Evolutionary conservation across 2,329 filamentous ascomycete genomes (phyloP).

Genomic region (Sordariomycetes sp.): DNA sequence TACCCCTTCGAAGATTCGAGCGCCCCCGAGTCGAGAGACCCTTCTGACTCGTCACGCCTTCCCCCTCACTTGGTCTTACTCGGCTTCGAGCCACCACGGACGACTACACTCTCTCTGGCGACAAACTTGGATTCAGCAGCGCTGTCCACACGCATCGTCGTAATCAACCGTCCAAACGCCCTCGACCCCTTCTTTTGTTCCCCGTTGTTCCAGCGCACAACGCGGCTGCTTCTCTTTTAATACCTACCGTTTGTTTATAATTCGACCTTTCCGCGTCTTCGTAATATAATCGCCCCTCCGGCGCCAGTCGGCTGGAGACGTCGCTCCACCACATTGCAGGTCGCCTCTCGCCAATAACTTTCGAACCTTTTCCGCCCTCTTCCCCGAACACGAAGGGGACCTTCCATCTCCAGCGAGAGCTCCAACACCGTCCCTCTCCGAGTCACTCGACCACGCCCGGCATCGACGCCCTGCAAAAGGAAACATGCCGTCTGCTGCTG

Average conservation of each 20-base stretch:
- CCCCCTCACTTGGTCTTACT: neutral
- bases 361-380: neutral
- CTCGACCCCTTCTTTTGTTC: neutral
- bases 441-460: neutral
- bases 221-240: neutral
- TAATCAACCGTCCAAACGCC: neutral
- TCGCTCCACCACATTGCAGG: conserved; percentile 1
- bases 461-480: neutral
- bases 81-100: neutral
- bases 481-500: conserved; percentile 49
- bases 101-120: neutral
- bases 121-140: conserved; percentile 5
- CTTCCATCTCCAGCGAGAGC: neutral
- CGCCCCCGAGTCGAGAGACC: neutral
- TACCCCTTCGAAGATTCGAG: neutral
- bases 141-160: conserved; percentile 3
- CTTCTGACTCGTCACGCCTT: neutral
- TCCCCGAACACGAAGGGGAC: neutral
- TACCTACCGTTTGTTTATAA: conserved; percentile 1
- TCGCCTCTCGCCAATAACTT: neutral
- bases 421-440: neutral
- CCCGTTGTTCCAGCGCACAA: neutral
- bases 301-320: conserved; percentile 2
- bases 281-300: conserved; percentile 2
- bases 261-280: neutral